Base-by-base conservation (phyloP, 75 land plant species). In the Larix kaempferi region DNA sequence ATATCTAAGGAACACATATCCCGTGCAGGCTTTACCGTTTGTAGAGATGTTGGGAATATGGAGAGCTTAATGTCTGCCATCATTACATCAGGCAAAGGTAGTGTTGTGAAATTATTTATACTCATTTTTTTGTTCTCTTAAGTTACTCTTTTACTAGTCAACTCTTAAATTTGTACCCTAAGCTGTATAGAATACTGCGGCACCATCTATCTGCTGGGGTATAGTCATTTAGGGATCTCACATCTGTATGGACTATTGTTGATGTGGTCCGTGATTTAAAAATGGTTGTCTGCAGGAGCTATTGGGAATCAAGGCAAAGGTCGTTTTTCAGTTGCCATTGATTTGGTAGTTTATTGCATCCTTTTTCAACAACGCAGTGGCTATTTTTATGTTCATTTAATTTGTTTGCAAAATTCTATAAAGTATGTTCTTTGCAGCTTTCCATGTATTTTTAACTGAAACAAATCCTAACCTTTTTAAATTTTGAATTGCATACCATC, bases 261-360 rank as follows among this genome's bases (percentile, higher is more conserved):
- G 13, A 25, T 7, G 29, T 16, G 23, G 11, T 78, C 67, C 11
- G 56, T 49, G 78, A 49, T 77, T 56, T 69, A 41, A 22, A n/a
- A 37, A 39, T 19, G 37, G 17, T 54, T 73, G 5, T 62, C 44
- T 82, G 41, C 81, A 92, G 94, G 79, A 75, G 35, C 79, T 27
- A 56, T 64, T 72, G 90, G 71, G 22, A 62, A 16, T 59, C 78
- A 79, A 80, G 75, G 79, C 22, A 89, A 78, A 67, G 83, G 37
- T 26, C 83, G 83, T 4, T 92, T 88, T 72, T 74, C 83, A 57
- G 89, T 90, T 73, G 92, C 92, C 58, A 82, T 92, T 82, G 94
- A 90, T 73, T 86, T 84, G 80, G 94, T 92, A 90, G 19, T 71
- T 74, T 12, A 74, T 79, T 19, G 39, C 21, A 16, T 35, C 57